A percentile compares a stretch with the other conserved stretches of the same genome.
phyloP scores from a whole-genome alignment of 2,329 filamentous ascomycete species.

The Cladophialophora carrionii region DNA sequence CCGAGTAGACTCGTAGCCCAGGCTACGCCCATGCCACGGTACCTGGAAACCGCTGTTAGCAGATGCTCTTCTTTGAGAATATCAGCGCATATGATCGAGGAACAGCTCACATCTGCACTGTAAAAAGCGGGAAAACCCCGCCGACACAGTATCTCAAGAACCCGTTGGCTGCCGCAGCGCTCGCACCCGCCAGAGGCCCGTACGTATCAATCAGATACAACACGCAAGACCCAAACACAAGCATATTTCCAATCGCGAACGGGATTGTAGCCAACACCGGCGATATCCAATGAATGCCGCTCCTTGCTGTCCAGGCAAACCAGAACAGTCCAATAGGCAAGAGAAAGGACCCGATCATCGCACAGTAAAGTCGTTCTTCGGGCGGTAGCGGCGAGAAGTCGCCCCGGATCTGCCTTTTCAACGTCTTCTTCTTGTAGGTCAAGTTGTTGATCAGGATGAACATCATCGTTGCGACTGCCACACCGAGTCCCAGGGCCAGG shows the following conservation, averaged over 20 bases:
- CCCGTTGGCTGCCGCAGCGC: slow-evolving; percentile 43
- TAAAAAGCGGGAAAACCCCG: slow-evolving; percentile 46
- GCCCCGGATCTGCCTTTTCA: slow-evolving; percentile 18
- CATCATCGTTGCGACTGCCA: slow-evolving; percentile 57
- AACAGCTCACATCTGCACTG: slow-evolving; percentile 41
- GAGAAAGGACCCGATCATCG: slow-evolving; percentile 55
- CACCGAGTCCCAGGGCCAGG: slow-evolving; percentile 76
- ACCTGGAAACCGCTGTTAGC: slow-evolving; percentile 18
- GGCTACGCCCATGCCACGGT: slow-evolving; percentile 41
- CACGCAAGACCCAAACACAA: slow-evolving; percentile 53
- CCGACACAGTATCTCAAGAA: slow-evolving; percentile 43
- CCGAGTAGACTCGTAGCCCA: slow-evolving; percentile 45
- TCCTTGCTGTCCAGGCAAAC: slow-evolving; percentile 52
- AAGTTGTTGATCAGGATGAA: slow-evolving; percentile 36
- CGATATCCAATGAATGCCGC: slow-evolving; percentile 48
- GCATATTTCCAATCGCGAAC: slow-evolving; percentile 40
- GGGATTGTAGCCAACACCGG: slow-evolving; percentile 38
- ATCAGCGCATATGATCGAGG: background rate
- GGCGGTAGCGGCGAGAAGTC: slow-evolving; percentile 45
- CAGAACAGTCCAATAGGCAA: slow-evolving; percentile 54
- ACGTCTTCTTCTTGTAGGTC: slow-evolving; percentile 34
- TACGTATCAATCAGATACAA: slow-evolving; percentile 43
- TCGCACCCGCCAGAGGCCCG: slow-evolving; percentile 40
- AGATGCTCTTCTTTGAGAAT: background rate
- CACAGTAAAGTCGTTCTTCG: slow-evolving; percentile 54